These are phyloP conservation scores for Phytophthora litchii DNA, from an alignment of 352 stramenopile genomes.

Conservation along the genomic window DNA sequence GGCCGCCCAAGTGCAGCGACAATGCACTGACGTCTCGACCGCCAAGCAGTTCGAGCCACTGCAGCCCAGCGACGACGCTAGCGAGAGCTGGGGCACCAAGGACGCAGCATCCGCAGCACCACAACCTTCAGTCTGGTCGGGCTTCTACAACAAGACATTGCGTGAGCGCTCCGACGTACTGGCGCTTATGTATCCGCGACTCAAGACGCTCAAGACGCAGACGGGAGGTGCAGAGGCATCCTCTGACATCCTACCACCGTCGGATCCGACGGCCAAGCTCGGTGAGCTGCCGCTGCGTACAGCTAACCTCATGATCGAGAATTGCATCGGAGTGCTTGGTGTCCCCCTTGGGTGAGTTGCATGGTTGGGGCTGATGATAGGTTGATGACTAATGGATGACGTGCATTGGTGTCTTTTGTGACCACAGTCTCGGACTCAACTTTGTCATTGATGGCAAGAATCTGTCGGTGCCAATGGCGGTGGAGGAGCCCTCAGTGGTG, in stretches of 20 bases:
- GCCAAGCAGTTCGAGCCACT: slow-evolving; percentile 60
- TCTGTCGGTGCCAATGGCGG: slow-evolving; percentile 83
- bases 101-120: slow-evolving; percentile 12
- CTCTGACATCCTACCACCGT: slow-evolving; percentile 17
- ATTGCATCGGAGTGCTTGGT: slow-evolving; percentile 87
- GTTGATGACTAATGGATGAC: slow-evolving; percentile 8
- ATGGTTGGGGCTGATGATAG: background rate
- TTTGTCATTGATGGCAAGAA: slow-evolving; percentile 86
- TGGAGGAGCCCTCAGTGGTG: slow-evolving; percentile 88
- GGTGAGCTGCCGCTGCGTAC: slow-evolving; percentile 77
- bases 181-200: slow-evolving; percentile 81
- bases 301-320: slow-evolving; percentile 91
- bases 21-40: background rate
- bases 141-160: slow-evolving; percentile 91
- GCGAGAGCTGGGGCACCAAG: slow-evolving; percentile 34
- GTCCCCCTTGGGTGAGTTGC: slow-evolving; percentile 73
- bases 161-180: slow-evolving; percentile 84
- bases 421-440: slow-evolving; percentile 72
- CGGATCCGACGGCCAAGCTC: slow-evolving; percentile 50
- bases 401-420: slow-evolving; percentile 3
- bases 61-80: slow-evolving; percentile 43
- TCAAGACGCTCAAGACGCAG: slow-evolving; percentile 53
- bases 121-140: slow-evolving; percentile 86
- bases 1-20: slow-evolving; percentile 38
- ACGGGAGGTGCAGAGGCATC: slow-evolving; percentile 3